Evolutionary conservation across 2,329 filamentous ascomycete genomes (phyloP), one percentile per base, ranked within the genome.

Genomic region (Aspergillus unguis): DNA sequence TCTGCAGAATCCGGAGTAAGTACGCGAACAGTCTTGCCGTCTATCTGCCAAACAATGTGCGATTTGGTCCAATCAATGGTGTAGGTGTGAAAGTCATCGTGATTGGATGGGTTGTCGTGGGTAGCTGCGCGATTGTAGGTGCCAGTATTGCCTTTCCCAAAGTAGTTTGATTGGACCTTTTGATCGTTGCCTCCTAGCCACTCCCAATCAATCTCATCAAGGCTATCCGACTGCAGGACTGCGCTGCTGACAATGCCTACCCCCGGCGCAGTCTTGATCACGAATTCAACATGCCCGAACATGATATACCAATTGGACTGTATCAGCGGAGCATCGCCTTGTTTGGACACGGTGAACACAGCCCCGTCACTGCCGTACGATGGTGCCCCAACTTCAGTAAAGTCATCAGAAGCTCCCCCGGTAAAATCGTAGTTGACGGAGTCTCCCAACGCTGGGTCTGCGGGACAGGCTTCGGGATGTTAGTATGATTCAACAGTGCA

Each of bases 181-280:
- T 78, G 76, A 58, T 81, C 74, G 66, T 89, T 82, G 50, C 86
- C 84, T 53, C 94, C 94, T 26, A 99, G 82, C 90, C 92, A 97
- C 73, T 99, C 94, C 77, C 92, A 88, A 71, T 99, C 94, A 66
- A 99, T 95, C 76, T 99, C 94, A 72, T 99, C 94, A 41, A 96
- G 81, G 64, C 84, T 83, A 70, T 97, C 92, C 10, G 92, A 96
- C 74, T 95, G 86, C 59, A 99, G 77, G 6, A 99, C 90, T 9
- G 94, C 81, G 42, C 90, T 94, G 71, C 90, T 96, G 59, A 99
- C 92, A 63, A 99, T 96, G 54, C 94, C 94, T 7, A 83, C 85
- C 6, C 94, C 94, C 0, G 91, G 86, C 7, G 94, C 91, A 27
- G 90, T 85, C 74, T 92, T 92, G 77, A 96, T 81, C 31, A 84